phyloP scores from a whole-genome alignment of 73 alveolate species.

The Loxodes magnus region DNA sequence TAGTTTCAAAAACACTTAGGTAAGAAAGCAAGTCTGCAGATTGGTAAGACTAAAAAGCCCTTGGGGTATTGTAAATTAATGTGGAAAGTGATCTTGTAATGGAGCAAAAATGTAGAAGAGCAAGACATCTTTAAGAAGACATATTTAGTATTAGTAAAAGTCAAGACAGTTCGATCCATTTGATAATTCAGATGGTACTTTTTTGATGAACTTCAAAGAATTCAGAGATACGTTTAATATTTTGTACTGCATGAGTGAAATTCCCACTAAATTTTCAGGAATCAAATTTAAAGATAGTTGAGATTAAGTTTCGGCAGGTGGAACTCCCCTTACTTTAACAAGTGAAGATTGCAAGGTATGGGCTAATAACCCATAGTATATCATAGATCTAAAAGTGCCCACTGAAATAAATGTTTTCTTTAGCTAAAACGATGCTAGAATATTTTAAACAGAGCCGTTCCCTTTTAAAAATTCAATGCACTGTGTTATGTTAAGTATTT shows the following conservation, averaged over 20 bases:
- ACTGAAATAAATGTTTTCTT: background rate
- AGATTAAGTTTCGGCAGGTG: background rate
- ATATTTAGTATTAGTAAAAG: background rate
- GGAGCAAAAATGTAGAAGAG: slow-evolving; percentile 95
- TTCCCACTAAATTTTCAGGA: slow-evolving; percentile 81
- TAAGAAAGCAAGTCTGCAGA: slow-evolving; percentile 48
- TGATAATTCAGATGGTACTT: slow-evolving; percentile 87
- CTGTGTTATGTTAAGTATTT: too few species aligned
- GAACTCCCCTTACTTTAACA: background rate
- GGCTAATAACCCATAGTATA: slow-evolving; percentile 9
- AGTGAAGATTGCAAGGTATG: background rate
- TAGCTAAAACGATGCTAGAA: slow-evolving; percentile 7
- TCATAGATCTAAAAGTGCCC: background rate
- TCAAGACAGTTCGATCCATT: slow-evolving; percentile 2
- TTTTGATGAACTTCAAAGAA: slow-evolving; percentile 86
- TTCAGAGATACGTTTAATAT: slow-evolving; percentile 61
- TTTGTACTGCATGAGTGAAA: slow-evolving; percentile 34
- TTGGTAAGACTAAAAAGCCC: slow-evolving; percentile 92
- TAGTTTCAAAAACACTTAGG: slow-evolving; percentile 33
- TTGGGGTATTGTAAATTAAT: slow-evolving; percentile 97
- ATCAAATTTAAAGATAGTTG: slow-evolving; percentile 3
- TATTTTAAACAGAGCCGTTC: too few species aligned
- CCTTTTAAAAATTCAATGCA: too few species aligned
- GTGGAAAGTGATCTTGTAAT: slow-evolving; percentile 94
- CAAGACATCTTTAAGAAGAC: slow-evolving; percentile 20